These are phyloP conservation scores for Fusarium albosuccineum DNA, from an alignment of 2,329 filamentous ascomycete genomes.

Conservation along the genomic window DNA sequence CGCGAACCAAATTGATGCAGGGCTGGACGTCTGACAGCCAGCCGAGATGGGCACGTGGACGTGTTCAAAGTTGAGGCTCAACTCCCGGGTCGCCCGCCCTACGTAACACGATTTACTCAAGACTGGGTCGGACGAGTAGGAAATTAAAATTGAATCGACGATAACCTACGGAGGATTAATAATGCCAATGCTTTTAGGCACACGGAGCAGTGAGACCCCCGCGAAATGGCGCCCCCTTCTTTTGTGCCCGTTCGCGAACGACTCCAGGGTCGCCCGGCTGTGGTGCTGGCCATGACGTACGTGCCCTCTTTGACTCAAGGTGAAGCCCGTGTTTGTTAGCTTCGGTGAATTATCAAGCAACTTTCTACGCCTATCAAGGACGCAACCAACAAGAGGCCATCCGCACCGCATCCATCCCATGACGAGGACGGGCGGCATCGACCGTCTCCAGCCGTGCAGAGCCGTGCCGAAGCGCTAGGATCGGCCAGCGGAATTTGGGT, in stretches of 20 bases:
- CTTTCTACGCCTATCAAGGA: neutral
- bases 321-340: neutral
- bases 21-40: neutral
- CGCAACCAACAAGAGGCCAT: constrained; percentile 5
- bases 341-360: constrained; percentile 7
- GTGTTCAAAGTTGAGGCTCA: neutral
- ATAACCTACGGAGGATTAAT: constrained; percentile 13
- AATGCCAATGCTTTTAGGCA: constrained; percentile 1
- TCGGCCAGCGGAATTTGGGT: constrained; percentile 17
- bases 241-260: constrained; percentile 5
- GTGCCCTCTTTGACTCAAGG: neutral
- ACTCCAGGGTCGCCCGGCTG: constrained; percentile 30
- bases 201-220: constrained; percentile 34
- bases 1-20: neutral
- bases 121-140: constrained; percentile 5
- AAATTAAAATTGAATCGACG: constrained; percentile 5
- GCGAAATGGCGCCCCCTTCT: constrained; percentile 30
- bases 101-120: constrained; percentile 37
- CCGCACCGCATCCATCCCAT: constrained; percentile 2
- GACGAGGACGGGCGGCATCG: constrained; percentile 15
- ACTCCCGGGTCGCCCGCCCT: neutral
- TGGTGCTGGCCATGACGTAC: constrained; percentile 34
- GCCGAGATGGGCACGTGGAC: constrained; percentile 7
- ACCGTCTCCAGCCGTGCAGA: constrained; percentile 43
- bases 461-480: constrained; percentile 39